Conservation (phyloP, 495 filamentous ascomycete species). For the Poronia punctata region DNA sequence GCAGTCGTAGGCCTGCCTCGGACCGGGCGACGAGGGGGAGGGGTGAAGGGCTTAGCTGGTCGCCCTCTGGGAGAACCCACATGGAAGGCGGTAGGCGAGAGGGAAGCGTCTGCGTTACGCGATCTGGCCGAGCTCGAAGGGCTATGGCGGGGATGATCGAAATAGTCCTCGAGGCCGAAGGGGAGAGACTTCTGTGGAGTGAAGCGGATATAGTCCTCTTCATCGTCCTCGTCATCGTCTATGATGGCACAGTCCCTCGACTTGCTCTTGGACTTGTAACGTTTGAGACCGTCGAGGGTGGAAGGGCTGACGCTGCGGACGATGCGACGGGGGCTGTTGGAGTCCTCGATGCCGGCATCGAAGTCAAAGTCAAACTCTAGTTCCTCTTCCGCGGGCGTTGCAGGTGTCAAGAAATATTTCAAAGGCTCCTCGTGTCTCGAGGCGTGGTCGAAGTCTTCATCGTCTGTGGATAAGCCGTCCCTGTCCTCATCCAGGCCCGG, state of each 20-base stretch:
- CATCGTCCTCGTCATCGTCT: constrained; percentile 26
- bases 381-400: constrained; percentile 25
- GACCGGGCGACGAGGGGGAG: constrained; percentile 12
- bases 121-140: constrained; percentile 15
- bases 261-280: constrained; percentile 26
- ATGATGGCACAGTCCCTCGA: constrained; percentile 28
- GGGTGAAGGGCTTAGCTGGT: constrained; percentile 15
- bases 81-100: constrained; percentile 24
- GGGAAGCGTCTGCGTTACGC: constrained; percentile 19
- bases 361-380: constrained; percentile 40
- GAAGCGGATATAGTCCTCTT: constrained; percentile 35
- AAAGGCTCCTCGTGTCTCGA: constrained; percentile 38
- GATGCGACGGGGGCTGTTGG: constrained; percentile 31
- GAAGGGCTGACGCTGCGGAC: constrained; percentile 43
- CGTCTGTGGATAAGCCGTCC: constrained; percentile 30
- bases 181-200: constrained; percentile 23
- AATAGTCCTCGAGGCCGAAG: constrained; percentile 22
- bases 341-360: constrained; percentile 45
- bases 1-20: constrained; percentile 17
- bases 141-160: constrained; percentile 18
- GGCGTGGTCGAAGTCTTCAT: constrained; percentile 30
- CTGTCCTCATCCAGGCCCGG: constrained; percentile 30
- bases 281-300: constrained; percentile 37
- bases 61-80: constrained; percentile 19
- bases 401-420: constrained; percentile 44